Conservation (phyloP, 257 asterid genomes). For the Galeopsis tetrahit region DNA sequence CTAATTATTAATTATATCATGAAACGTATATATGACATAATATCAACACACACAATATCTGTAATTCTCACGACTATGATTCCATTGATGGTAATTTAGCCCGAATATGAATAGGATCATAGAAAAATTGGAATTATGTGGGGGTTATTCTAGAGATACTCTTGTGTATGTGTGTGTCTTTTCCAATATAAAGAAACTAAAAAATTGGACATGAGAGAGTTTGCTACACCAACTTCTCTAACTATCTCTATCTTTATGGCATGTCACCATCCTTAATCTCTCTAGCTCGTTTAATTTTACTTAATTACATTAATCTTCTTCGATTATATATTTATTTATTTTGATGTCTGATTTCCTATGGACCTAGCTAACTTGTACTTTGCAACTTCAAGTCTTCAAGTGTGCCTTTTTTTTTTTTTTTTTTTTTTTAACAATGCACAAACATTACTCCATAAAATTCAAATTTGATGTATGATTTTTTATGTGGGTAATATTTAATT, state of each 20-base stretch:
- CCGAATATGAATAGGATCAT: background rate
- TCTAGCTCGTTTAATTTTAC: background rate
- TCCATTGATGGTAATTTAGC: background rate
- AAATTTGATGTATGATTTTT: background rate
- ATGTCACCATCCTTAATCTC: constrained; percentile 33
- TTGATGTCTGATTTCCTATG: background rate
- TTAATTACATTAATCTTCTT: background rate
- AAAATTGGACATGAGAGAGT: constrained; percentile 41
- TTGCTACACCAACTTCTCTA: constrained; percentile 68
- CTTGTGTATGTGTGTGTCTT: background rate
- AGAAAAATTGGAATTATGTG: background rate
- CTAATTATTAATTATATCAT: too few species aligned
- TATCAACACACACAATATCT: too few species aligned
- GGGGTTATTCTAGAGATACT: background rate
- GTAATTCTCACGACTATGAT: background rate
- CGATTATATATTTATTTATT: background rate
- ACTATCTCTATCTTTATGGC: constrained; percentile 28
- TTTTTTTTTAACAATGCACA: background rate
- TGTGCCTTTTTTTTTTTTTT: background rate
- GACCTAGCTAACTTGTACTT: too few species aligned
- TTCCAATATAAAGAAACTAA: constrained; percentile 36
- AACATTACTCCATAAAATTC: background rate
- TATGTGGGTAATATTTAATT: too few species aligned
- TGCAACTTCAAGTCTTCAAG: background rate
- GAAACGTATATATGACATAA: too few species aligned